phyloP scores from a whole-genome alignment of 257 asterid genomes.

The Gentiana dahurica region DNA sequence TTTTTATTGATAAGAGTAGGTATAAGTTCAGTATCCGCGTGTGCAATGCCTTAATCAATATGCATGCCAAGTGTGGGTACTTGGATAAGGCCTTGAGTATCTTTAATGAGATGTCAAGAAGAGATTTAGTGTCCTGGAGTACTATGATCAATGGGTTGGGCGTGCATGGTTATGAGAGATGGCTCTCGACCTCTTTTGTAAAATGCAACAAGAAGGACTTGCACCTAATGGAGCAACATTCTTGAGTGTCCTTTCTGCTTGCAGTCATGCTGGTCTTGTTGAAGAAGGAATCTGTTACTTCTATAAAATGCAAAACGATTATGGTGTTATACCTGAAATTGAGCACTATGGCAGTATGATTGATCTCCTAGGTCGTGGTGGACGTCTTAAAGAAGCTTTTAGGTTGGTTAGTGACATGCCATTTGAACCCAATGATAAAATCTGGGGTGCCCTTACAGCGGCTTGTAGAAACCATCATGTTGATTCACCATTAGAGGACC shows the following conservation, averaged over 20 bases:
- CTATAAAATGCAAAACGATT: constrained; percentile 50
- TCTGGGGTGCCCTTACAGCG: constrained; percentile 68
- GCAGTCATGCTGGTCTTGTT: constrained; percentile 59
- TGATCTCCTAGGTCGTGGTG: constrained; percentile 79
- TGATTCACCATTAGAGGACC: constrained; percentile 33
- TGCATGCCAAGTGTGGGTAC: constrained; percentile 84
- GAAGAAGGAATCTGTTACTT: constrained; percentile 43
- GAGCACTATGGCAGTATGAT: constrained; percentile 77
- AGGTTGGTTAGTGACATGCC: constrained; percentile 58
- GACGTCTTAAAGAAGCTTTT: constrained; percentile 57
- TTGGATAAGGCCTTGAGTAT: constrained; percentile 40
- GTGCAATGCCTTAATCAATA: constrained; percentile 59
- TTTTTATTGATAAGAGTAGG: constrained; percentile 19
- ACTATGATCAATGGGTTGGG: constrained; percentile 75
- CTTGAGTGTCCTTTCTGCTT: constrained; percentile 57
- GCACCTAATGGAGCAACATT: constrained; percentile 62
- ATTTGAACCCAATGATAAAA: constrained; percentile 54
- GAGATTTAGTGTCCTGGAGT: constrained; percentile 73
- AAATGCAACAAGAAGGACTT: constrained; percentile 49
- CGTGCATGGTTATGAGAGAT: constrained; percentile 49
- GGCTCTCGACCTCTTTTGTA: constrained; percentile 48
- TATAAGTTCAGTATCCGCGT: constrained; percentile 28
- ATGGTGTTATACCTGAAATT: constrained; percentile 42
- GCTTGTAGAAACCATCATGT: constrained; percentile 68
- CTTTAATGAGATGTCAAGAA: constrained; percentile 33